phyloP scores from a whole-genome alignment of 2,329 filamentous ascomycete genomes.

The Rhynchosporium graminicola region DNA sequence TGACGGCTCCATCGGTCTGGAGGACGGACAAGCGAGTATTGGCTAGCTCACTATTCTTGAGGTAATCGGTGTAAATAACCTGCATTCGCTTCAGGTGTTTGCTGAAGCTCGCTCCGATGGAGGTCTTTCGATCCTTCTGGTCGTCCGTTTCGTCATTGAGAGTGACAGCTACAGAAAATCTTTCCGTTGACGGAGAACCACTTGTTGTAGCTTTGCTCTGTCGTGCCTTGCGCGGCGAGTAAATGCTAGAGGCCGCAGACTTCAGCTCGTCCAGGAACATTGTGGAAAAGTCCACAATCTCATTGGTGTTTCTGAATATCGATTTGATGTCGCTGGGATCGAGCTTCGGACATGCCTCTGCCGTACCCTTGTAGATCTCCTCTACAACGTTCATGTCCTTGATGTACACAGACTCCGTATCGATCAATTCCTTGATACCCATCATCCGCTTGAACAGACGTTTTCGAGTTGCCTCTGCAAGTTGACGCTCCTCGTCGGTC shows the following conservation, averaged over 20 bases:
- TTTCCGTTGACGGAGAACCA: conserved; percentile 27
- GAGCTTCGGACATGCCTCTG: conserved; percentile 76
- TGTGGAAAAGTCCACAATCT: conserved; percentile 85
- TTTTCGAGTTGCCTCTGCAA: conserved; percentile 59
- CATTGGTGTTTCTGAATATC: conserved; percentile 90
- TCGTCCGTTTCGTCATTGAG: conserved; percentile 36
- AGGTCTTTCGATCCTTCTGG: conserved; percentile 39
- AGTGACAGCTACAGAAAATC: conserved; percentile 33
- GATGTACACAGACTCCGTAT: conserved; percentile 89
- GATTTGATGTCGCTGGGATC: conserved; percentile 82
- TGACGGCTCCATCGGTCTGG: conserved; percentile 63
- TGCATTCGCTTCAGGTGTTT: conserved; percentile 62
- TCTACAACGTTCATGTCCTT: conserved; percentile 97
- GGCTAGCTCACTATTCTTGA: conserved; percentile 64
- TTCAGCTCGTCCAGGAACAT: conserved; percentile 79
- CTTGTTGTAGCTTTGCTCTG: conserved; percentile 38
- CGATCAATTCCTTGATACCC: conserved; percentile 86
- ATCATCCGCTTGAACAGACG: conserved; percentile 79
- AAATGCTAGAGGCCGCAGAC: conserved; percentile 75
- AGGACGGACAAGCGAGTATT: conserved; percentile 63
- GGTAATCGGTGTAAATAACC: conserved; percentile 59
- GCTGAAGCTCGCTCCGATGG: conserved; percentile 37
- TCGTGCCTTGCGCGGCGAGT: conserved; percentile 58
- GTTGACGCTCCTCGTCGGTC: conserved; percentile 44
- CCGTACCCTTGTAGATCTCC: conserved; percentile 96